phyloP scores from a whole-genome alignment of 2,329 filamentous ascomycete genomes.

The Aspergillus sp. region DNA sequence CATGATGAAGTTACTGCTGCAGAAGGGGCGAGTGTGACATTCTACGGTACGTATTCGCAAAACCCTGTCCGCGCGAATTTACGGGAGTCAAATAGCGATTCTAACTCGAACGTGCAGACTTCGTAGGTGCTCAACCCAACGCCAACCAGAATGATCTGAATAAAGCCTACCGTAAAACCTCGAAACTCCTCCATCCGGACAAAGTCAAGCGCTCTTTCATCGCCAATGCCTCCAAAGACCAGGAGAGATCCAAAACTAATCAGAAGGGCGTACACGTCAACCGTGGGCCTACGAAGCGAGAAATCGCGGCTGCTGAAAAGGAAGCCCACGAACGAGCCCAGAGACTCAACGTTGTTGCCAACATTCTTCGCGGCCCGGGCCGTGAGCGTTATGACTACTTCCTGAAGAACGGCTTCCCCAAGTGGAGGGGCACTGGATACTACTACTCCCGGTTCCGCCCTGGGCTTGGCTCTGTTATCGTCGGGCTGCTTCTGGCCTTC shows the following conservation, averaged over 20 bases:
- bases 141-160: constrained; percentile 85
- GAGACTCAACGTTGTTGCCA: constrained; percentile 77
- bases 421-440: constrained; percentile 96
- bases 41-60: constrained; percentile 63
- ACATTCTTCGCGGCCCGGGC: constrained; percentile 77
- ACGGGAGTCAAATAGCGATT: not conserved
- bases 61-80: not conserved
- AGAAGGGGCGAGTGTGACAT: constrained; percentile 78
- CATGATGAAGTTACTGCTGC: constrained; percentile 77
- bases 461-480: constrained; percentile 78
- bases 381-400: constrained; percentile 95
- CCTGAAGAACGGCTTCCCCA: constrained; percentile 85
- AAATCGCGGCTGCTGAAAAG: constrained; percentile 78
- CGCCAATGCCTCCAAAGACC: constrained; percentile 62
- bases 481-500: constrained; percentile 76
- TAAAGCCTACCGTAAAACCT: constrained; percentile 90
- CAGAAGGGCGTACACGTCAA: constrained; percentile 64
- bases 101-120: constrained; percentile 52
- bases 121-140: constrained; percentile 71
- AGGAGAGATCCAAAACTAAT: constrained; percentile 50
- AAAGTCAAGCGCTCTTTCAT: constrained; percentile 86
- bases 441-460: constrained; percentile 95
- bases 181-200: constrained; percentile 83
- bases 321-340: constrained; percentile 79
- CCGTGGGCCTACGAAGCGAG: constrained; percentile 70